Evolutionary conservation across 2,329 filamentous ascomycete species (phyloP), one percentile per base, ranked within the genome.

Genomic region (Arthrinium phaeospermum): DNA sequence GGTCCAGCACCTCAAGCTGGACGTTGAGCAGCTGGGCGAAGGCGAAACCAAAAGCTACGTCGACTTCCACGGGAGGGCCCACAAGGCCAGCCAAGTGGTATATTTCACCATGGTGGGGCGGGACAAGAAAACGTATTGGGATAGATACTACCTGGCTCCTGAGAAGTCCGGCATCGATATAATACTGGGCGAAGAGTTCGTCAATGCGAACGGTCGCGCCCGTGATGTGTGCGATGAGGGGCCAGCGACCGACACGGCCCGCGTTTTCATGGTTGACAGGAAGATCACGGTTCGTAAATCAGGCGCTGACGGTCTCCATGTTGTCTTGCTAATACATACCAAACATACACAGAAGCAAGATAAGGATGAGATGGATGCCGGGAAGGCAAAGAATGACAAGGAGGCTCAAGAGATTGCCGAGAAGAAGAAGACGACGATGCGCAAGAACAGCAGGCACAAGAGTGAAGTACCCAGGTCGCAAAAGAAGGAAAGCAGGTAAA

Each of bases 51-150:
- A 30, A 3, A 47, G 16, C 27, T 70, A 70, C n/a, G 14, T 64
- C 10, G 71, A 72, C 27, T 70, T 72, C 27, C 13, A 67, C 3
- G 67, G 67, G 46, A 37, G 49, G 7, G 47, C 2, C 13, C 70
- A 57, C 47, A 44, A 51, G n/a, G 49, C 46, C 27, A 69, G 67
- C 6, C 34, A 69, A 4, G 2, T 45, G 12, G 71, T 69, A 4
- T 70, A 47, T 22, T 72, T 72, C 49, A 72, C 67, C 14, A 69
- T 67, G 71, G 6, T 69, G 37, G 71, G 71, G 1, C 27, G 46
- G 27, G 51, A 69, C 5, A 14, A 72, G 8, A 45, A 30, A 24
- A 72, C 67, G 12, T 72, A 45, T 30, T 72, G 67, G 30, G 47
- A 53, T 19, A 46, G 22, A 34, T 72, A 69, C 49, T 72, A 72